phyloP scores from a whole-genome alignment of 805 yeast genomes.

The Lipomyces kockii region DNA sequence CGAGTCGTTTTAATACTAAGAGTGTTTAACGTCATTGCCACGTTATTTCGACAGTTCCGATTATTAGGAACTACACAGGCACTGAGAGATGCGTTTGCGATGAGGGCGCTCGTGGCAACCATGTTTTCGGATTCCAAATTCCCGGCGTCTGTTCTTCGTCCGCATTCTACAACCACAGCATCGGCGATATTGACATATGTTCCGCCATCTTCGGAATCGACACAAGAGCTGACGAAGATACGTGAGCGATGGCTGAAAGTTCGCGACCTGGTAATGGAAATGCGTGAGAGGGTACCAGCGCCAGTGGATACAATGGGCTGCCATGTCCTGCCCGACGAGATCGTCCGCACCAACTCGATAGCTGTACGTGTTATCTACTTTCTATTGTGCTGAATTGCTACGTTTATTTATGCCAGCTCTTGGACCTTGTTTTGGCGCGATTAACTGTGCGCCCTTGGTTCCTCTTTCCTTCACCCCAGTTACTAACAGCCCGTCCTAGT shows the following conservation, averaged over 20 bases:
- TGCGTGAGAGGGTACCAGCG: constrained; percentile 69
- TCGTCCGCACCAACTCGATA: constrained; percentile 20
- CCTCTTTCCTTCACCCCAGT: background rate
- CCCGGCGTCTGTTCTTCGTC: background rate
- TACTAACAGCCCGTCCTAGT: constrained; percentile 41
- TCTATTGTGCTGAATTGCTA: background rate
- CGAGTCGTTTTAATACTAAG: background rate
- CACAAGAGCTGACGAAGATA: constrained; percentile 2
- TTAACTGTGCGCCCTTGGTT: background rate
- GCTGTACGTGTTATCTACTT: constrained; percentile 16
- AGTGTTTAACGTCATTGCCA: background rate
- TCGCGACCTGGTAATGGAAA: constrained; percentile 43
- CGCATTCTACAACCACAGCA: background rate
- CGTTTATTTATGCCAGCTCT: background rate
- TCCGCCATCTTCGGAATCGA: background rate
- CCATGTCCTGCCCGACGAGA: constrained; percentile 55
- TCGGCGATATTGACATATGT: background rate
- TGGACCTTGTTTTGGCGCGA: too few relatives aligned
- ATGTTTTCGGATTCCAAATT: background rate
- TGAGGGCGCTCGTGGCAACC: background rate
- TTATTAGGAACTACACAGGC: background rate
- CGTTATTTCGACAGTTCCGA: background rate
- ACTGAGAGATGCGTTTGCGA: background rate
- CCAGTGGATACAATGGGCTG: constrained; percentile 94
- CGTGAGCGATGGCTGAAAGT: constrained; percentile 29